Conservation (phyloP, 371 early-diverging fungal genomes). For the Parasitella parasitica region DNA sequence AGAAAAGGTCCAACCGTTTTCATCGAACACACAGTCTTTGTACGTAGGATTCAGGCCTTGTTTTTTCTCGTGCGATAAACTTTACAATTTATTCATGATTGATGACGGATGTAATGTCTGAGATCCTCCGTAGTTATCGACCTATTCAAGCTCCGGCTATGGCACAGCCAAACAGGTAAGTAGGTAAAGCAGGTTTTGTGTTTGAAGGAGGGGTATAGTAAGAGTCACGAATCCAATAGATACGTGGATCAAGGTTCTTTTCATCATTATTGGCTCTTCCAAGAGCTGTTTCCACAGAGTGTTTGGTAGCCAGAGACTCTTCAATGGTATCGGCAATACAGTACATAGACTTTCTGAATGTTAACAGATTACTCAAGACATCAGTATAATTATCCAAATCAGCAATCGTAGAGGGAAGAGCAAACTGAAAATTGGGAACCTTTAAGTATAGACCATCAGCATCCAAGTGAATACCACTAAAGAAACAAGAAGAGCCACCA, state of each 20-base stretch:
- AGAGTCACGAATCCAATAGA: constrained; percentile 14
- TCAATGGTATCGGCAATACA: constrained; percentile 10
- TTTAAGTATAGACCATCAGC: constrained; percentile 10
- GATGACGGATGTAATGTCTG: constrained; percentile 7
- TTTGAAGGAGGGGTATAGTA: constrained; percentile 15
- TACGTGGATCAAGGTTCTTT: constrained; percentile 7
- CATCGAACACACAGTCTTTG: constrained; percentile 15
- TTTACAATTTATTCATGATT: constrained; percentile 8
- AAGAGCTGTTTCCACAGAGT: constrained; percentile 13
- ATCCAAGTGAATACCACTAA: constrained; percentile 13
- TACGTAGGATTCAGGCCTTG: constrained; percentile 14
- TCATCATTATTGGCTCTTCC: constrained; percentile 14
- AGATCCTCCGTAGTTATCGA: too few species aligned
- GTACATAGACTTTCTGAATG: constrained; percentile 8
- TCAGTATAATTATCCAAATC: constrained; percentile 10
- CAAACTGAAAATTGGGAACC: constrained; percentile 10
- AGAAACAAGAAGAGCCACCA: constrained; percentile 17
- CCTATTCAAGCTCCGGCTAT: too few species aligned
- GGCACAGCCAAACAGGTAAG: constrained; percentile 19
- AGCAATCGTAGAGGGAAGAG: constrained; percentile 14
- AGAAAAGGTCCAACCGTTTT: constrained; percentile 14
- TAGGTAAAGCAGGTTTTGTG: constrained; percentile 10
- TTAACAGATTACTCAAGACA: constrained; percentile 12
- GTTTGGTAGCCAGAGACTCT: constrained; percentile 14
- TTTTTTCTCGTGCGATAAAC: constrained; percentile 10